These are phyloP conservation scores for Gremmenia infestans DNA, from an alignment of 2,329 filamentous ascomycete species.

Conservation along the genomic window DNA sequence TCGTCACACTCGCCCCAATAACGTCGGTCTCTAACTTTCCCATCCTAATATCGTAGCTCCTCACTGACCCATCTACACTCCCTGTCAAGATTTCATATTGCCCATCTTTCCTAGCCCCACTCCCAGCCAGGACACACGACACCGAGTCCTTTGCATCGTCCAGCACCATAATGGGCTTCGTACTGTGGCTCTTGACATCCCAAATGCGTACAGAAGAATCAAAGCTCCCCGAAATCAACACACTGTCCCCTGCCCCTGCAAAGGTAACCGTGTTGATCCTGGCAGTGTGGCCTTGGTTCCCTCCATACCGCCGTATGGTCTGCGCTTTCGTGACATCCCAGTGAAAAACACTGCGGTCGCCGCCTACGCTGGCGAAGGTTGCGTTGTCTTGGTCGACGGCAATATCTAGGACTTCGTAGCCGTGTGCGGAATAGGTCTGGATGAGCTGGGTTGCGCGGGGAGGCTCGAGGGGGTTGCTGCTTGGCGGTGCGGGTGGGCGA, in stretches of 20 bases:
- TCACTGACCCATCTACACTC: slow-evolving; percentile 78
- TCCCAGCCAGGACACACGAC: slow-evolving; percentile 34
- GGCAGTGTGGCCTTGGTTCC: slow-evolving; percentile 38
- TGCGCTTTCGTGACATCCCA: slow-evolving; percentile 86
- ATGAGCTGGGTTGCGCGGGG: slow-evolving; percentile 53
- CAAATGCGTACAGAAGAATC: slow-evolving; percentile 74
- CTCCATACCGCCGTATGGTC: slow-evolving; percentile 70
- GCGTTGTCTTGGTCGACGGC: slow-evolving; percentile 72
- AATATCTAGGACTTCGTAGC: slow-evolving; percentile 85
- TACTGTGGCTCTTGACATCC: slow-evolving; percentile 54
- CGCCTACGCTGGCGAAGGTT: slow-evolving; percentile 79
- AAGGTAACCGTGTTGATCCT: slow-evolving; percentile 76
- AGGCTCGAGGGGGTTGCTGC: slow-evolving; percentile 37
- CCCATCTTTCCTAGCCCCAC: slow-evolving; percentile 16
- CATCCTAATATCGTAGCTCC: slow-evolving; percentile 77
- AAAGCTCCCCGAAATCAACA: slow-evolving; percentile 69
- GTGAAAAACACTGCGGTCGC: slow-evolving; percentile 84
- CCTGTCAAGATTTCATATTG: slow-evolving; percentile 62
- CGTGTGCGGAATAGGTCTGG: slow-evolving; percentile 84
- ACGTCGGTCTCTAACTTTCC: slow-evolving; percentile 68
- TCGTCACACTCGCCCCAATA: slow-evolving; percentile 68
- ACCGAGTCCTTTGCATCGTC: slow-evolving; percentile 67
- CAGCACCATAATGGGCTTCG: slow-evolving; percentile 67
- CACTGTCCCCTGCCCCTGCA: slow-evolving; percentile 66
- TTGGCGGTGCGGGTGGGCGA: slow-evolving; percentile 38